Evolutionary conservation across 148 eudicot species (phyloP).

Genomic region (Euryodendron excelsum): DNA sequence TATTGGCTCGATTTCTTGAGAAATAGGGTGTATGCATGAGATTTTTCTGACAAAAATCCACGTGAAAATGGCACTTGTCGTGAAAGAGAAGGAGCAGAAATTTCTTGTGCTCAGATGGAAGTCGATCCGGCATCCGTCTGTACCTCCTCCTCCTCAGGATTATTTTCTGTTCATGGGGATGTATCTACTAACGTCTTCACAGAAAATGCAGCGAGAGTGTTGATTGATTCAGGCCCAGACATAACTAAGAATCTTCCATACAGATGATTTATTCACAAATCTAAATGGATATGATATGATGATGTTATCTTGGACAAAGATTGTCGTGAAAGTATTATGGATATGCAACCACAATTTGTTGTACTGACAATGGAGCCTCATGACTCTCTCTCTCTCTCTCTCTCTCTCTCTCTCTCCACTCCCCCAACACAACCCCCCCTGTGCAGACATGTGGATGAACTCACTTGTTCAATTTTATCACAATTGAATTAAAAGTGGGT

Average conservation of each 20-base stretch:
- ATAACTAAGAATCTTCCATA: conserved; percentile 28
- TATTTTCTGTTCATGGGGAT: conserved; percentile 37
- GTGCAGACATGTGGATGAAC: neutral
- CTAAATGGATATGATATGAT: conserved; percentile 20
- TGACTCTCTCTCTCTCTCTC: neutral
- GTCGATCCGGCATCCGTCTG: conserved; percentile 46
- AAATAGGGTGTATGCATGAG: too few relatives aligned
- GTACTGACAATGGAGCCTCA: neutral
- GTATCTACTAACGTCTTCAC: conserved; percentile 28
- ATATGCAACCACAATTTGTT: conserved; percentile 24
- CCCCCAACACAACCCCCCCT: too few relatives aligned
- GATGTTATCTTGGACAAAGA: conserved; percentile 18
- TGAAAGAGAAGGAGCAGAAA: conserved; percentile 8
- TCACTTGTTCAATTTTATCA: neutral
- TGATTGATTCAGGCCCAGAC: conserved; percentile 18
- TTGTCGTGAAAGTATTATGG: conserved; percentile 17
- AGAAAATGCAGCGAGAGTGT: conserved; percentile 24
- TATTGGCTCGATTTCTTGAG: too few relatives aligned
- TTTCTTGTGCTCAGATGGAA: conserved; percentile 45
- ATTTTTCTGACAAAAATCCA: too few relatives aligned
- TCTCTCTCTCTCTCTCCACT: neutral
- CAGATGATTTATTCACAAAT: conserved; percentile 23
- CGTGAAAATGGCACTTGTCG: conserved; percentile 15
- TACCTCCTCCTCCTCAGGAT: conserved; percentile 30
- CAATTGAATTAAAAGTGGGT: neutral